Base-by-base conservation (phyloP, 176 grass and related monocot species). In the Elaeis guineensis region DNA sequence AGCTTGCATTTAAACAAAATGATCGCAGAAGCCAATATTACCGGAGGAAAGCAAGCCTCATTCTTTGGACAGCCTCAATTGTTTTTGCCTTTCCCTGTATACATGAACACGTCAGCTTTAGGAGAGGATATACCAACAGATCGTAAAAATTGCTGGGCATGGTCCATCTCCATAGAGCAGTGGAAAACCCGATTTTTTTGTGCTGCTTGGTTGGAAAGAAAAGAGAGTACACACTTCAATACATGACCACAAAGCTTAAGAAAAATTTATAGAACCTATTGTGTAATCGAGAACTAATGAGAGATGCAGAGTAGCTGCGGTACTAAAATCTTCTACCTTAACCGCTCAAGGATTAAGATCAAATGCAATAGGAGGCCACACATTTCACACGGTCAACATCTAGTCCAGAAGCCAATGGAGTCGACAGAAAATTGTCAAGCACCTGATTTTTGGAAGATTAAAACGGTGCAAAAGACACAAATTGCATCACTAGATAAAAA, bases 31-130 rank as follows among this genome's bases (percentile, higher is more conserved):
- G n/a, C 21, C 16, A 52, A 70, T 72, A 49, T 79, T 89, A 91
- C 92, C 62, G 69, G 78, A 60, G 87, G 79, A 97, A 97, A 80
- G 92, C 84, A 83, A 91, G 83, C n/a, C 87, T 75, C 50, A 97
- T 72, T 80, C 84, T 91, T 72, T 80, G 85, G 50, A 97, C 92
- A 61, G 92, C 67, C 49, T 83, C 87, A 22, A 80, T 66, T 25
- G 92, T 89, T 57, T 70, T 84, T 72, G 87, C 78, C 30, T 85
- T 90, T 65, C n/a, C 83, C 86, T 1, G 83, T 85, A 62, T 97
- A 85, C 92, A 97, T 97, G 58, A 91, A 50, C 87, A 97, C 88
- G 51, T 91, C 79, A 78, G 92, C 92, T 89, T 97, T 91, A 51
- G 92, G 92, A 78, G 85, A 82, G 17, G 87, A 83, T 88, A 97